Evolutionary conservation across 2,329 filamentous ascomycete genomes (phyloP).

Genomic region (Pyrenophora graminea): DNA sequence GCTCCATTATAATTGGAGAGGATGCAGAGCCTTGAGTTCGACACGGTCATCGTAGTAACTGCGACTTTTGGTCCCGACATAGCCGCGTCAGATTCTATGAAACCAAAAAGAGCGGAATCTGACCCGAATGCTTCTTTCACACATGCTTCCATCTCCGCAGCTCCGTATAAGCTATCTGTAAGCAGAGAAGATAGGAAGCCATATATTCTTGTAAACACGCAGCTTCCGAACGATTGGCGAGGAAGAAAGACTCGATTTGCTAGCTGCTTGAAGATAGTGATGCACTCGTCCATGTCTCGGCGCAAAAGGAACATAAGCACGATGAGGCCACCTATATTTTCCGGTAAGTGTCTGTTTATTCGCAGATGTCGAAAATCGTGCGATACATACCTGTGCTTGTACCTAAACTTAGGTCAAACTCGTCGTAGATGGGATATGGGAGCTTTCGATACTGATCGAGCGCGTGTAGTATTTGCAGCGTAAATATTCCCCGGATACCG

Average conservation of each 20-base stretch:
- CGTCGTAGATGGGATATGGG: constrained; percentile 20
- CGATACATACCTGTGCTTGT: constrained; percentile 16
- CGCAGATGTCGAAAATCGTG: background rate
- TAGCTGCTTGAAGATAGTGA: constrained; percentile 15
- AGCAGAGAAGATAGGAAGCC: constrained; percentile 36
- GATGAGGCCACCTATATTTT: constrained; percentile 16
- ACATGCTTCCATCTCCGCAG: constrained; percentile 45
- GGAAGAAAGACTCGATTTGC: constrained; percentile 10
- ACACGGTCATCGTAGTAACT: constrained; percentile 19
- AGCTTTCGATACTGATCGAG: constrained; percentile 14
- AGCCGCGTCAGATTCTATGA: background rate
- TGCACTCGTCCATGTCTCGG: constrained; percentile 10
- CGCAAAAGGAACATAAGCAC: constrained; percentile 21
- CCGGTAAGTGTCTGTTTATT: background rate
- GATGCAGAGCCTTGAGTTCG: constrained; percentile 11
- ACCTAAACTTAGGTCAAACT: constrained; percentile 20
- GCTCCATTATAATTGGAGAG: constrained; percentile 23
- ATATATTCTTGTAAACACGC: constrained; percentile 19
- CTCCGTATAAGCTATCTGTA: constrained; percentile 20
- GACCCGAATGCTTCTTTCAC: constrained; percentile 13
- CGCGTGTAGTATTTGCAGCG: constrained; percentile 14
- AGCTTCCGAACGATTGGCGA: background rate
- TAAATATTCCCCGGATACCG: constrained; percentile 16
- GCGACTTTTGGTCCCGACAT: constrained; percentile 15
- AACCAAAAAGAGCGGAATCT: constrained; percentile 14